Evolutionary conservation across 306 rosid species (phyloP).

Genomic region (Vigna mungo): DNA sequence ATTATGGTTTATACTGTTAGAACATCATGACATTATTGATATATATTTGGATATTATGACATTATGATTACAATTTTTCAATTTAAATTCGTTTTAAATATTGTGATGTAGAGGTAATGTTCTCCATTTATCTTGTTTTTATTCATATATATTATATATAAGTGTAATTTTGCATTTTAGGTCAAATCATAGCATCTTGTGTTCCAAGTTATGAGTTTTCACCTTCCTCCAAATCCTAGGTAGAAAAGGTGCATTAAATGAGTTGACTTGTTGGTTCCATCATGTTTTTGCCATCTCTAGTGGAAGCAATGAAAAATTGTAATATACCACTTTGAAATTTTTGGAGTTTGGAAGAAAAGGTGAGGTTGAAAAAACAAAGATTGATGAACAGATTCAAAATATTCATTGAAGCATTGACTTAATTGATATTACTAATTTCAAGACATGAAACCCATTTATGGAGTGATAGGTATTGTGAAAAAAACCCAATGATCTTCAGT

Average conservation of each 20-base stretch:
- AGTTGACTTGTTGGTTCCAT: neutral
- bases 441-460: conserved; percentile 1
- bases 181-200: neutral
- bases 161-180: neutral
- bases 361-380: neutral
- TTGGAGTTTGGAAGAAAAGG: neutral
- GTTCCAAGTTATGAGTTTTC: neutral
- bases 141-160: neutral
- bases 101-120: neutral
- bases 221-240: neutral
- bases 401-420: neutral
- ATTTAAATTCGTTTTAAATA: neutral
- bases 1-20: too few species aligned
- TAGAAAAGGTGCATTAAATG: conserved; percentile 2
- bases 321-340: neutral
- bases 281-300: neutral
- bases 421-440: neutral
- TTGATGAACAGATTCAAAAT: neutral
- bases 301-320: neutral
- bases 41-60: neutral
- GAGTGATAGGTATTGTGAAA: neutral
- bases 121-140: neutral
- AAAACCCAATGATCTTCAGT: neutral
- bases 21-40: neutral
- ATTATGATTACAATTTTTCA: neutral